Evolutionary conservation across 805 yeast genomes (phyloP).

Genomic region (Candida nitratophila): DNA sequence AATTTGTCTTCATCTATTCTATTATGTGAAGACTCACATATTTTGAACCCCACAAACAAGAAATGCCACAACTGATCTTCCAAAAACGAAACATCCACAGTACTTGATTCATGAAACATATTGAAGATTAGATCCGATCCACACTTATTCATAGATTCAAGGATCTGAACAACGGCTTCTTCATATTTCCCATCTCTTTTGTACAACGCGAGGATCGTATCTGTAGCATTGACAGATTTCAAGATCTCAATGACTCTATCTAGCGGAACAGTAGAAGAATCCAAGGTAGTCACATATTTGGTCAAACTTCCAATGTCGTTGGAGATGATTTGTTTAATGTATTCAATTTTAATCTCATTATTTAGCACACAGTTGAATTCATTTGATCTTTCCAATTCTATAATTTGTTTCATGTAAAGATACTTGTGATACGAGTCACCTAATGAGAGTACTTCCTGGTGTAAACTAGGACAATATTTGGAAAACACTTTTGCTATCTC

Average conservation of each 20-base stretch:
- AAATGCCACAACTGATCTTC: constrained; percentile 30
- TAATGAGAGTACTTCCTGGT: constrained; percentile 27
- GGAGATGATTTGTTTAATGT: constrained; percentile 20
- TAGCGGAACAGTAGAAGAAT: constrained; percentile 4
- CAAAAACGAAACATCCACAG: not conserved
- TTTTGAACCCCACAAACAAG: constrained; percentile 26
- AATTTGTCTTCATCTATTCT: not conserved
- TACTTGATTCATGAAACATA: not conserved
- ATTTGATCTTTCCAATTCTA: constrained; percentile 11
- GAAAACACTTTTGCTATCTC: constrained; percentile 32
- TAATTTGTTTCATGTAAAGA: constrained; percentile 28
- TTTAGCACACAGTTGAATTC: constrained; percentile 1
- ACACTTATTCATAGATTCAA: constrained; percentile 7
- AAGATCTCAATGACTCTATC: constrained; percentile 16
- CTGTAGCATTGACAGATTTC: constrained; percentile 18
- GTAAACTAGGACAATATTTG: constrained; percentile 31
- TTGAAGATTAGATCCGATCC: constrained; percentile 16
- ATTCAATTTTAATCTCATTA: constrained; percentile 13
- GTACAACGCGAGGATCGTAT: constrained; percentile 27
- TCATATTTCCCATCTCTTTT: constrained; percentile 15
- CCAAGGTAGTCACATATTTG: constrained; percentile 12
- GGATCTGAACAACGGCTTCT: constrained; percentile 26
- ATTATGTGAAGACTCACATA: constrained; percentile 19
- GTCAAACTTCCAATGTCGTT: constrained; percentile 12
- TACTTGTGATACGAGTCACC: constrained; percentile 20